Evolutionary conservation across 1,284 basidiomycete species (phyloP).

Genomic region (Cryptococcus sp.): DNA sequence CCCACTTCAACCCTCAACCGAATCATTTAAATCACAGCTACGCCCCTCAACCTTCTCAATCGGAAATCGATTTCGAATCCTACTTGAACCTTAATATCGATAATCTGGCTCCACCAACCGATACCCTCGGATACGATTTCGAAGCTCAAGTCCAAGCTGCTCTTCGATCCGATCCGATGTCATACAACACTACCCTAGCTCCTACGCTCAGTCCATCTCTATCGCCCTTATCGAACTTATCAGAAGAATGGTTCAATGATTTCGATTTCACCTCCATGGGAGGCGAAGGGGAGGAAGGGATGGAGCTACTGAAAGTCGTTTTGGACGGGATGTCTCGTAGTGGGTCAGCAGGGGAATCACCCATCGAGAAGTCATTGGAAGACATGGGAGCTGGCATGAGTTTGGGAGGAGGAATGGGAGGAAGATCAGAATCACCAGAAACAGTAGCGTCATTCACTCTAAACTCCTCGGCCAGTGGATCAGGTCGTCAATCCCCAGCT

Average conservation of each 20-base stretch:
- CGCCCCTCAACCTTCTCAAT: no score
- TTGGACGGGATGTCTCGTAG: not conserved
- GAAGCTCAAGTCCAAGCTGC: not conserved
- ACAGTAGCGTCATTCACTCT: not conserved
- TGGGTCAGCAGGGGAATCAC: not conserved
- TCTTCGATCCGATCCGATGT: not conserved
- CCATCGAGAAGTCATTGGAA: not conserved
- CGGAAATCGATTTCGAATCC: not conserved
- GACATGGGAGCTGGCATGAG: not conserved
- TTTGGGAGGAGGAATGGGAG: not conserved
- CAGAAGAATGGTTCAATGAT: not conserved
- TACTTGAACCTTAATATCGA: not conserved
- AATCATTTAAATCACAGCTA: no score
- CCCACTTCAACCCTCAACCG: no score
- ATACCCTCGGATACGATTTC: not conserved
- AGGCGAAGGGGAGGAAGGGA: not conserved
- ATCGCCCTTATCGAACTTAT: not conserved
- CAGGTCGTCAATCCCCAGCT: not conserved
- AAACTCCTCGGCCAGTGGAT: not conserved
- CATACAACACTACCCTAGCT: not conserved
- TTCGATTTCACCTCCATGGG: no score
- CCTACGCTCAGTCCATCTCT: not conserved
- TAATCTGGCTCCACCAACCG: not conserved
- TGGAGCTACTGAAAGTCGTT: not conserved
- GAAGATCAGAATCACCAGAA: not conserved